Evolutionary conservation across 495 filamentous ascomycete species (phyloP).

Genomic region (Penicillium taxi): DNA sequence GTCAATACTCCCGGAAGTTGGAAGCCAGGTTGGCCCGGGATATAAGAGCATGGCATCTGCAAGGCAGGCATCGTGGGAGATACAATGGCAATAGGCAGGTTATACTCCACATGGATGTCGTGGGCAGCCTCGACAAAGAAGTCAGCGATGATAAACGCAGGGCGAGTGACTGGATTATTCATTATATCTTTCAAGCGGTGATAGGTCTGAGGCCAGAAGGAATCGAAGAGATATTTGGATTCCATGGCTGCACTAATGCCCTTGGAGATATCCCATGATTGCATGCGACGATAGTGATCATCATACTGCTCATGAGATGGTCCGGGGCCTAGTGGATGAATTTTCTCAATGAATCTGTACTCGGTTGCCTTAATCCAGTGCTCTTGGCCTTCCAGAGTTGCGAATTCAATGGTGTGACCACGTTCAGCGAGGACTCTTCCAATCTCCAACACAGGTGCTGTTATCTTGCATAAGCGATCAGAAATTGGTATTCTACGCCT

Average conservation of each 20-base stretch:
- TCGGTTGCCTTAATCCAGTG: slow-evolving; percentile 15
- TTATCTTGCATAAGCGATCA: slow-evolving; percentile 3
- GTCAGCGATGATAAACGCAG: slow-evolving; percentile 30
- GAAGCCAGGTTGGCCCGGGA: slow-evolving; percentile 32
- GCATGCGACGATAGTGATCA: slow-evolving; percentile 24
- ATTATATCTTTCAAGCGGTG: slow-evolving; percentile 16
- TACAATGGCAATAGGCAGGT: slow-evolving; percentile 27
- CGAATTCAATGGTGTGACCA: slow-evolving; percentile 31
- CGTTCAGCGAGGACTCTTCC: slow-evolving; percentile 25
- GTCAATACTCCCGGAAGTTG: slow-evolving; percentile 26
- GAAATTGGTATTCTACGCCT: slow-evolving; percentile 7
- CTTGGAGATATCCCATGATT: slow-evolving; percentile 21
- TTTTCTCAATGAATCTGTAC: slow-evolving; percentile 22
- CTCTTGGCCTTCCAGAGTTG: slow-evolving; percentile 30
- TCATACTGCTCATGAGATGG: slow-evolving; percentile 15
- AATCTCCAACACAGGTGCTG: slow-evolving; percentile 31
- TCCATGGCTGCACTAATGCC: slow-evolving; percentile 17
- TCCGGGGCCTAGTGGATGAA: slow-evolving; percentile 15
- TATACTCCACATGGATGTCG: slow-evolving; percentile 25
- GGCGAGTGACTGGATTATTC: slow-evolving; percentile 14
- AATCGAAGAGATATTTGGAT: slow-evolving; percentile 28
- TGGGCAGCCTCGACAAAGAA: slow-evolving; percentile 32
- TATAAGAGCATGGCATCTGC: slow-evolving; percentile 26
- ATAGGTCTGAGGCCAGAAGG: slow-evolving; percentile 34
- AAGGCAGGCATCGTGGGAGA: slow-evolving; percentile 32